Percentiles rank a stretch among this genome's conserved stretches.
phyloP scores from a whole-genome alignment of 2,329 filamentous ascomycete species.

The Myriosclerotinia curreyana region DNA sequence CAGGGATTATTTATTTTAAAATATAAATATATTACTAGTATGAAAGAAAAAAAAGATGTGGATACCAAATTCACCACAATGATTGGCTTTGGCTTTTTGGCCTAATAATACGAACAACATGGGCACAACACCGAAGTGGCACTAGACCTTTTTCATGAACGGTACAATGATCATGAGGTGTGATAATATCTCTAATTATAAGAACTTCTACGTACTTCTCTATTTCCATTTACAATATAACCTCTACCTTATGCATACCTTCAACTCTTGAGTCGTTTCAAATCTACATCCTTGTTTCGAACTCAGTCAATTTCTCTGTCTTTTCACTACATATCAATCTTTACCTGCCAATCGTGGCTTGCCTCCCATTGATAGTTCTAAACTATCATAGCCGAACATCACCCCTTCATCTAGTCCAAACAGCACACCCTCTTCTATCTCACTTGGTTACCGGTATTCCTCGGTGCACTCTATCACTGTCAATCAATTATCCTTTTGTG shows the following conservation, averaged over 20 bases:
- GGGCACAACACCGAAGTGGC: too few species aligned
- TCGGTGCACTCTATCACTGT: neutral
- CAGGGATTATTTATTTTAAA: rapidly evolving
- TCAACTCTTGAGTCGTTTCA: neutral
- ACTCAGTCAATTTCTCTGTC: neutral
- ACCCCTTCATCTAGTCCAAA: neutral
- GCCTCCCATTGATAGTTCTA: neutral
- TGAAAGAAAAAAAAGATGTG: too few species aligned
- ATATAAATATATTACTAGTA: neutral
- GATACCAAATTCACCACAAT: too few species aligned
- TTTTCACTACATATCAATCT: neutral
- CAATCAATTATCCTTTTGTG: neutral
- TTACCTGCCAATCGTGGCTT: neutral
- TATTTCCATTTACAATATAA: neutral
- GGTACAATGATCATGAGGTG: too few species aligned
- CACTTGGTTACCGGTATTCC: neutral
- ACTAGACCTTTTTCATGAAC: too few species aligned
- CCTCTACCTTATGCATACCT: neutral
- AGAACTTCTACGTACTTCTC: neutral
- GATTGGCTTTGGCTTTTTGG: too few species aligned
- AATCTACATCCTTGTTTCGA: too few species aligned
- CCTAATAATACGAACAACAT: too few species aligned
- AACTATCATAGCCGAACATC: neutral
- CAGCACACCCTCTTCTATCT: neutral
- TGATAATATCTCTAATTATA: too few species aligned